Evolutionary conservation across 2,329 filamentous ascomycete species (phyloP).

Genomic region (Pezicula neosporulosa): DNA sequence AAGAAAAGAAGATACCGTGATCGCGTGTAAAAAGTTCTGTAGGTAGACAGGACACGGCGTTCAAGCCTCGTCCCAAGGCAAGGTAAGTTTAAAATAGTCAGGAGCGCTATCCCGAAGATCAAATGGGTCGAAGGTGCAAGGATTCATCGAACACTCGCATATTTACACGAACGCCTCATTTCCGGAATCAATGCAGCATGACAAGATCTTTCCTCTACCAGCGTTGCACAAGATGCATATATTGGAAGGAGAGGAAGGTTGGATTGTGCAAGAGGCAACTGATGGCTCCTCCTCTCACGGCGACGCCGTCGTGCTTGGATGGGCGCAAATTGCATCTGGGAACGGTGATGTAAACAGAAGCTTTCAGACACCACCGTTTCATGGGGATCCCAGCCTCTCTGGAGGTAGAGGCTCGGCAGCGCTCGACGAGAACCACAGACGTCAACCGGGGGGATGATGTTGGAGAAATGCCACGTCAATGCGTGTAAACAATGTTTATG

Average conservation of each 20-base stretch:
- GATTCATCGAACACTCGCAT: conserved; percentile 13
- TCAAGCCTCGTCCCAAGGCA: neutral
- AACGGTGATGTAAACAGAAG: neutral
- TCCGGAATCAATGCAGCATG: conserved; percentile 31
- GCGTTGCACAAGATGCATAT: neutral
- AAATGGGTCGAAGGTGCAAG: conserved; percentile 8
- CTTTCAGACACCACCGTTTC: neutral
- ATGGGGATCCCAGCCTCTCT: neutral
- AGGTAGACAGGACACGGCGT: neutral
- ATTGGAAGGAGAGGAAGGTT: neutral
- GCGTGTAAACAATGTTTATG: conserved; percentile 24
- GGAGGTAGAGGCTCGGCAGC: neutral
- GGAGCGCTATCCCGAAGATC: neutral
- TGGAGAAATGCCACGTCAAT: conserved; percentile 19
- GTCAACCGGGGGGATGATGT: conserved; percentile 3
- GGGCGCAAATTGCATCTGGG: conserved; percentile 1
- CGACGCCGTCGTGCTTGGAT: neutral
- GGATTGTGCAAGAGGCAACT: too few relatives aligned
- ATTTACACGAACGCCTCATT: conserved; percentile 30
- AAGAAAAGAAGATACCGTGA: too few relatives aligned
- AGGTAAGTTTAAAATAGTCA: conserved; percentile 2
- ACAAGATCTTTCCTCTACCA: neutral
- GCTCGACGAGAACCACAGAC: too few relatives aligned
- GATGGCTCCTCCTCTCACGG: too few relatives aligned
- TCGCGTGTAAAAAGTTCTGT: too few relatives aligned